Evolutionary conservation across 2,329 filamentous ascomycete genomes (phyloP).

Genomic region (Beauveria rudraprayagi): DNA sequence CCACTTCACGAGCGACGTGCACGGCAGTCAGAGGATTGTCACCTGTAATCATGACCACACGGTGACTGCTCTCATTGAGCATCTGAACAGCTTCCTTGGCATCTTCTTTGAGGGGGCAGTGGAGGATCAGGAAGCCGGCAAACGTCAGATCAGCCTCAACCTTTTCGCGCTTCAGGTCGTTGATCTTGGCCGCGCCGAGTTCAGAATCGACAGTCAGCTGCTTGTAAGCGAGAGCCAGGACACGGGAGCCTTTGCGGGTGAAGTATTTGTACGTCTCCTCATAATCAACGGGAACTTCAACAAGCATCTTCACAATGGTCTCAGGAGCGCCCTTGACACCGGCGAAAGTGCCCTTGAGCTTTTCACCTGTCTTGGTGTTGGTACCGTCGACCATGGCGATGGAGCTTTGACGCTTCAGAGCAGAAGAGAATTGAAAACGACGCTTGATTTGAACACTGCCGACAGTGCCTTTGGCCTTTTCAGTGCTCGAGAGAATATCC

Average conservation of each 20-base stretch:
- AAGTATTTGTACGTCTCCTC: constrained; percentile 99
- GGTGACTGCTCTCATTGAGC: constrained; percentile 97
- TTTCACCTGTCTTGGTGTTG: constrained; percentile 65
- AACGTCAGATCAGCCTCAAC: constrained; percentile 80
- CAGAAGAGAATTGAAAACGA: constrained; percentile 96
- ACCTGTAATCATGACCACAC: constrained; percentile 98
- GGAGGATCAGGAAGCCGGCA: constrained; percentile 90
- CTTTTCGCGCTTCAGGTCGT: constrained; percentile 87
- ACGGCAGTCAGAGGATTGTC: constrained; percentile 96
- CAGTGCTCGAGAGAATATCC: constrained; percentile 64
- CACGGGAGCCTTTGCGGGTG: constrained; percentile 88
- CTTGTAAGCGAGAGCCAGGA: constrained; percentile 90
- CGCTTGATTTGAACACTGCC: constrained; percentile 91
- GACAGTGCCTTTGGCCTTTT: constrained; percentile 27
- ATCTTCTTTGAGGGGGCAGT: constrained; percentile 94
- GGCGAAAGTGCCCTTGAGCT: constrained; percentile 78
- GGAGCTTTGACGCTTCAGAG: constrained; percentile 91
- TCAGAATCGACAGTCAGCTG: constrained; percentile 76
- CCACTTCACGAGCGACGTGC: constrained; percentile 89
- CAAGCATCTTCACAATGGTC: constrained; percentile 90
- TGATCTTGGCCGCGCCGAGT: constrained; percentile 75
- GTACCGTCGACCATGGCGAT: constrained; percentile 72
- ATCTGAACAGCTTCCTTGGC: constrained; percentile 90
- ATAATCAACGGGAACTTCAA: constrained; percentile 74
- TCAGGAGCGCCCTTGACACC: constrained; percentile 96